Evolutionary conservation across 2,329 filamentous ascomycete species (phyloP).

Genomic region (Cladosporium sp.): DNA sequence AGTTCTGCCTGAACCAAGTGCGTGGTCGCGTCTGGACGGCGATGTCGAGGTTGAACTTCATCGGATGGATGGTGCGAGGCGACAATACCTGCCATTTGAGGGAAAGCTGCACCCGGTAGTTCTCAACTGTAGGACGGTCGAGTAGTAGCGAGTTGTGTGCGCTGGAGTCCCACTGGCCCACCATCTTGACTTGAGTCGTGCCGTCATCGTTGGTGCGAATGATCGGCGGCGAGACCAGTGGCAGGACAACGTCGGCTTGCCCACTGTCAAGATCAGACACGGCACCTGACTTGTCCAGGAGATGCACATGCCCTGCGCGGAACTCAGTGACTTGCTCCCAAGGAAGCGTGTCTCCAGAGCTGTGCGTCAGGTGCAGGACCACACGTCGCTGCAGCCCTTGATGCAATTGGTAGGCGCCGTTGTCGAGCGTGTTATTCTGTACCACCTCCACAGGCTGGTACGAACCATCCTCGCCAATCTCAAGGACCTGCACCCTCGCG

Average conservation of each 20-base stretch:
- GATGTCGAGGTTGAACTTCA: slow-evolving; percentile 77
- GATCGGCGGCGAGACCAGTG: slow-evolving; percentile 68
- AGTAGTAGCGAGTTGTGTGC: slow-evolving; percentile 85
- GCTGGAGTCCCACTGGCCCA: slow-evolving; percentile 96
- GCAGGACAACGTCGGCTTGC: slow-evolving; percentile 68
- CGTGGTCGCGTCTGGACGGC: slow-evolving; percentile 78
- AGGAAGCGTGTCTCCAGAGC: slow-evolving; percentile 76
- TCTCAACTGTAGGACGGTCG: slow-evolving; percentile 89
- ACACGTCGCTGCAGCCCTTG: slow-evolving; percentile 89
- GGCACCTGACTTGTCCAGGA: slow-evolving; percentile 80
- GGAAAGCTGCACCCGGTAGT: slow-evolving; percentile 82
- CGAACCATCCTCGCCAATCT: slow-evolving; percentile 83
- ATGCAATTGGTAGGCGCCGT: slow-evolving; percentile 89
- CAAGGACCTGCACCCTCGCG: slow-evolving; percentile 77
- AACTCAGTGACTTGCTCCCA: slow-evolving; percentile 79
- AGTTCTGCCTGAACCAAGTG: slow-evolving; percentile 76
- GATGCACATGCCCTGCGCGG: slow-evolving; percentile 71
- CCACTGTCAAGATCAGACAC: slow-evolving; percentile 69
- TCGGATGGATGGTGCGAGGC: slow-evolving; percentile 75
- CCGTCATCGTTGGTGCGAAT: slow-evolving; percentile 85
- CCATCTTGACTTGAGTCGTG: slow-evolving; percentile 75
- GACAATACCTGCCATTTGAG: slow-evolving; percentile 82
- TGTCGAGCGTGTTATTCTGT: slow-evolving; percentile 74
- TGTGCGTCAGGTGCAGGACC: slow-evolving; percentile 82
- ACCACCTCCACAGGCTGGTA: slow-evolving; percentile 91